A percentile compares a stretch with the other conserved stretches of the same genome.
These are phyloP conservation scores for Tolypocladium capitatum DNA, from an alignment of 2,329 filamentous ascomycete genomes.

Conservation along the genomic window DNA sequence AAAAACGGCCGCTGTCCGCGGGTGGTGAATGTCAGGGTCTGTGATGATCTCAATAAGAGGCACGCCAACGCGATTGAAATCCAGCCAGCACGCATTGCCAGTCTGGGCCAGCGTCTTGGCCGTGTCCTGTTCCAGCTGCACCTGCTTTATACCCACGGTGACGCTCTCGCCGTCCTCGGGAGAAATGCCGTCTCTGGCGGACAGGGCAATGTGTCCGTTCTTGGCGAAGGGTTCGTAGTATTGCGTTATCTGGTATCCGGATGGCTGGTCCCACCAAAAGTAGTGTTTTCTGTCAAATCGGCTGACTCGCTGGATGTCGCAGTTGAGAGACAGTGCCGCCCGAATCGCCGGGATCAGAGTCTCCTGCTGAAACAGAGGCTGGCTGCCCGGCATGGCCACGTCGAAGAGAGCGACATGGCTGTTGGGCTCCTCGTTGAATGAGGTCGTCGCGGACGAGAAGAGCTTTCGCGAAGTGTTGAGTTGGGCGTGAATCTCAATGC, in stretches of 20 bases:
- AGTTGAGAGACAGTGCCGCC: constrained; percentile 73
- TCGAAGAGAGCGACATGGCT: constrained; percentile 84
- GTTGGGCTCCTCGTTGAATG: constrained; percentile 60
- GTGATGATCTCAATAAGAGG: constrained; percentile 95
- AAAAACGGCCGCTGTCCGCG: constrained; percentile 73
- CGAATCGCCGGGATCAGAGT: constrained; percentile 81
- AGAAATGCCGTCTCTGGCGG: constrained; percentile 65
- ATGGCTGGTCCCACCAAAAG: constrained; percentile 96
- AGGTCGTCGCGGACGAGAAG: constrained; percentile 62
- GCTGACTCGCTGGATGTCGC: constrained; percentile 62
- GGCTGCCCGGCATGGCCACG: constrained; percentile 74
- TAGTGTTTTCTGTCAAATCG: constrained; percentile 96
- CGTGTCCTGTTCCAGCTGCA: constrained; percentile 96
- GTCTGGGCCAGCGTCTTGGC: constrained; percentile 81
- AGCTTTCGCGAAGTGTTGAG: constrained; percentile 81
- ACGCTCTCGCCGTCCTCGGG: constrained; percentile 58
- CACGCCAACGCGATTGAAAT: constrained; percentile 86
- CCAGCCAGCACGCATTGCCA: constrained; percentile 61
- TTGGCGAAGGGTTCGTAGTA: constrained; percentile 67
- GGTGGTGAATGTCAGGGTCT: constrained; percentile 73
- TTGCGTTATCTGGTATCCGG: constrained; percentile 95
- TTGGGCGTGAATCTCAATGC: constrained; percentile 95
- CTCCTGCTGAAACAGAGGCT: constrained; percentile 72
- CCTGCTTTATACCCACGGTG: constrained; percentile 72
- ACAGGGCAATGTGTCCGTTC: constrained; percentile 59